Conservation (phyloP, 2,329 filamentous ascomycete genomes). For the Xylariaceae sp. region DNA sequence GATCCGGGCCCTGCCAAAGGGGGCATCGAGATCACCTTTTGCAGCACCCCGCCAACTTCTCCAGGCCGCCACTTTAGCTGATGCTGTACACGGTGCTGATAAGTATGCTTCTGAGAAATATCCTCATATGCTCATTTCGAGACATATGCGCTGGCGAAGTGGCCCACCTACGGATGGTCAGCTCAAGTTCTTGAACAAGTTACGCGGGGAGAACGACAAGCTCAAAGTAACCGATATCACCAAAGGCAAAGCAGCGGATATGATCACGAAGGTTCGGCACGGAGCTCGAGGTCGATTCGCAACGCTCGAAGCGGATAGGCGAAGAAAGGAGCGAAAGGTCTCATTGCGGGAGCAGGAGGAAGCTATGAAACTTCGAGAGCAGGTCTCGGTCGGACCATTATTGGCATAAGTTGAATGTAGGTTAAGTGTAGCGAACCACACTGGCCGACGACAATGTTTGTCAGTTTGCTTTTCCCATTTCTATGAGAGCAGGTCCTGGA, state of each 20-base stretch:
- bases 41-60: conserved; percentile 74
- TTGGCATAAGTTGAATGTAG: conserved; percentile 30
- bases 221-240: conserved; percentile 65
- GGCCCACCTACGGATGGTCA: conserved; percentile 69
- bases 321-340: conserved; percentile 51
- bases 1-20: conserved; percentile 54
- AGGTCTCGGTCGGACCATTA: conserved; percentile 63
- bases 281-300: conserved; percentile 73
- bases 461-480: background rate
- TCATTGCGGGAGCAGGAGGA: conserved; percentile 48
- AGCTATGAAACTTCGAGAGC: conserved; percentile 54
- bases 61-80: conserved; percentile 68
- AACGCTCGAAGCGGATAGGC: conserved; percentile 59
- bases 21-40: conserved; percentile 63
- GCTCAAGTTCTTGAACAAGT: conserved; percentile 72
- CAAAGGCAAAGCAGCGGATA: conserved; percentile 83
- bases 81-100: conserved; percentile 85
- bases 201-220: conserved; percentile 60
- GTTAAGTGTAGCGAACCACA: conserved; percentile 9
- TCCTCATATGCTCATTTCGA: conserved; percentile 70
- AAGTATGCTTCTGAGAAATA: conserved; percentile 75
- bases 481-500: background rate
- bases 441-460: conserved; percentile 1
- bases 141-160: conserved; percentile 73
- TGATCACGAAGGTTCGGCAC: conserved; percentile 91